These are phyloP conservation scores for Anthostomella pinea DNA, from an alignment of 2,329 filamentous ascomycete species.

Conservation along the genomic window DNA sequence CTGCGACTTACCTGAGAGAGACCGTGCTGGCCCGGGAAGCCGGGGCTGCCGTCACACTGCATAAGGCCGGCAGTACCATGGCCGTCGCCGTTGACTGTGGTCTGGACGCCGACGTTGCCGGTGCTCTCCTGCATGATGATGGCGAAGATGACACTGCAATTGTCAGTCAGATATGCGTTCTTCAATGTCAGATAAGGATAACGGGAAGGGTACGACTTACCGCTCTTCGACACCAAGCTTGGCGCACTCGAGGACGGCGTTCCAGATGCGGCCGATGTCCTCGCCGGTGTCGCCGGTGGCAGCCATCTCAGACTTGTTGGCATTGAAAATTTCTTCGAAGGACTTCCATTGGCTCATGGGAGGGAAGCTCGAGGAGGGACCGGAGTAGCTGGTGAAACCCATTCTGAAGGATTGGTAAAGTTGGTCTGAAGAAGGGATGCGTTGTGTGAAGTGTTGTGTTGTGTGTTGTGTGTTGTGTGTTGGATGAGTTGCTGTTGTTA, in stretches of 20 bases:
- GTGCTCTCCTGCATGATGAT: slow-evolving; percentile 43
- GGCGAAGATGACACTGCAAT: slow-evolving; percentile 33
- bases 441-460: too few species aligned
- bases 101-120: slow-evolving; percentile 37
- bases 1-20: slow-evolving; percentile 30
- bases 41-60: slow-evolving; percentile 36
- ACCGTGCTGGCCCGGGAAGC: slow-evolving; percentile 32
- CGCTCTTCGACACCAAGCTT: slow-evolving; percentile 33
- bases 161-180: slow-evolving; percentile 14
- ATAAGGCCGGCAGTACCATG: slow-evolving; percentile 38
- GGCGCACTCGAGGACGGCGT: slow-evolving; percentile 29
- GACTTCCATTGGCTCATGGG: slow-evolving; percentile 31
- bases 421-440: too few species aligned
- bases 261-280: slow-evolving; percentile 34
- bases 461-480: too few species aligned
- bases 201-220: slow-evolving; percentile 5
- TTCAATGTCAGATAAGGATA: background rate
- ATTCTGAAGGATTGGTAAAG: too few species aligned
- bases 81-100: slow-evolving; percentile 33
- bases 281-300: slow-evolving; percentile 30
- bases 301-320: slow-evolving; percentile 33
- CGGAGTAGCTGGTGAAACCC: too few species aligned
- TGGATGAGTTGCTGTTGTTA: too few species aligned
- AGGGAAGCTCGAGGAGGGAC: slow-evolving; percentile 32
- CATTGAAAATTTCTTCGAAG: slow-evolving; percentile 35